Evolutionary conservation across 75 land plant species (phyloP).

Genomic region (Pinus albicaulis): DNA sequence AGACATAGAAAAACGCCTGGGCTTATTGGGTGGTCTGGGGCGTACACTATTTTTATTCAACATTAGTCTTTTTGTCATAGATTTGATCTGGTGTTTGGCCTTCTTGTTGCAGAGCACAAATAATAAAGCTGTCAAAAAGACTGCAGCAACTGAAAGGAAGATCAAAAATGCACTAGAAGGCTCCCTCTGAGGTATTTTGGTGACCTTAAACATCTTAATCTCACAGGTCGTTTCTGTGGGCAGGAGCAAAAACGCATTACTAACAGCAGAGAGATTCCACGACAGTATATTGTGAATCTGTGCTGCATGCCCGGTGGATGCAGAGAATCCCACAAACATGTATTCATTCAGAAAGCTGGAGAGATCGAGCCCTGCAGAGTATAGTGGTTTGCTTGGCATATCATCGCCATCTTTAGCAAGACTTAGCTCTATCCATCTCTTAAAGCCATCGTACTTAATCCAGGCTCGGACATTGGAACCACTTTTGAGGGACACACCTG

Average conservation of each 20-base stretch:
- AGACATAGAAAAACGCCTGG: constrained; percentile 41
- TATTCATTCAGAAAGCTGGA: constrained; percentile 41
- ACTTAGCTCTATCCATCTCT: constrained; percentile 25
- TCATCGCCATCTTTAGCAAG: constrained; percentile 15
- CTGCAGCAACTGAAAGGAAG: constrained; percentile 12
- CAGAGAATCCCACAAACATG: constrained; percentile 75
- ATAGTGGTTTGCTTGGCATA: constrained; percentile 23
- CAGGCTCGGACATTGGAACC: constrained; percentile 42
- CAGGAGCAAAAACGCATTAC: constrained; percentile 20
- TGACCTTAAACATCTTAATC: constrained; percentile 9
- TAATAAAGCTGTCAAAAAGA: constrained; percentile 13
- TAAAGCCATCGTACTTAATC: constrained; percentile 37
- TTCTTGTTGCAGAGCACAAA: constrained; percentile 14
- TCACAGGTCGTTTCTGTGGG: constrained; percentile 28
- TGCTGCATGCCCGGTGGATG: constrained; percentile 36
- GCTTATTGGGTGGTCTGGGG: constrained; percentile 31
- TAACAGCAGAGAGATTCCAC: constrained; percentile 46
- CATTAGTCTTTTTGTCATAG: neutral
- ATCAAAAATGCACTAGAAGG: constrained; percentile 25
- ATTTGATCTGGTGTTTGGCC: constrained; percentile 8
- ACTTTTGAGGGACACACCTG: constrained; percentile 25
- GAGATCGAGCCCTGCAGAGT: constrained; percentile 38
- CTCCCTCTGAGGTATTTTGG: neutral
- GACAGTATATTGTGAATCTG: constrained; percentile 44
- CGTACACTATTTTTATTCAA: neutral